Evolutionary conservation across 2,329 filamentous ascomycete genomes (phyloP), one percentile per base, ranked within the genome.

Genomic region (Davidsoniella virescens): DNA sequence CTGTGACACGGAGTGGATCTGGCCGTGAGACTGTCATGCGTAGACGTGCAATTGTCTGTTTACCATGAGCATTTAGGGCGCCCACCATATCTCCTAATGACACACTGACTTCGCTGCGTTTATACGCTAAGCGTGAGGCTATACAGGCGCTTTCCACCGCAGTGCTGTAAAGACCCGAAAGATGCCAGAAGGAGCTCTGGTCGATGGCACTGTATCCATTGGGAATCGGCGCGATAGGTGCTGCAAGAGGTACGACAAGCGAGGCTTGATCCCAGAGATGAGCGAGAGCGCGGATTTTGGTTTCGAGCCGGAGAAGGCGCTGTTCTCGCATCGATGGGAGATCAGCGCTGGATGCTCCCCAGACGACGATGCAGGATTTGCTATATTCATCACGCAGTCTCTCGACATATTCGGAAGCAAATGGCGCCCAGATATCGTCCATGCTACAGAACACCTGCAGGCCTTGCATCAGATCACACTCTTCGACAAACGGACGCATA

Each of bases 401-500:
- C 61, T 96, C 82, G 23, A 87, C 63, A 60, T 88, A 90, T 52
- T 73, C 72, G 2, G 79, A 69, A 5, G 80, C 74, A 61, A 90
- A 90, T 0, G 85, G 84, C 54, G 80, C 83, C 85, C 85, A 92
- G 10, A 82, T 83, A 64, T 88, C 84, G 60, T 90, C 84, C 5
- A 80, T 66, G 3, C 76, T 75, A 2, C 80, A 71, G 54, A 88
- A 75, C 9, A 88, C 62, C 62, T 96, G 90, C 16, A 98, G 70
- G 0, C 83, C 90, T 64, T 95, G 88, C 66, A 96, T 73, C 50
- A 87, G 80, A 63, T 98, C 92, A 56, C 87, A 92, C 65, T 96
- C 92, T 66, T 98, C 92, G 2, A 82, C 77, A 61, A 95, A 95
- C 0, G 80, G 80, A 37, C 92, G 73, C 56, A 95, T 68, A 62